Evolutionary conservation across 208 protist genomes (phyloP).

Genomic region (Trypanosoma platydactyli): DNA sequence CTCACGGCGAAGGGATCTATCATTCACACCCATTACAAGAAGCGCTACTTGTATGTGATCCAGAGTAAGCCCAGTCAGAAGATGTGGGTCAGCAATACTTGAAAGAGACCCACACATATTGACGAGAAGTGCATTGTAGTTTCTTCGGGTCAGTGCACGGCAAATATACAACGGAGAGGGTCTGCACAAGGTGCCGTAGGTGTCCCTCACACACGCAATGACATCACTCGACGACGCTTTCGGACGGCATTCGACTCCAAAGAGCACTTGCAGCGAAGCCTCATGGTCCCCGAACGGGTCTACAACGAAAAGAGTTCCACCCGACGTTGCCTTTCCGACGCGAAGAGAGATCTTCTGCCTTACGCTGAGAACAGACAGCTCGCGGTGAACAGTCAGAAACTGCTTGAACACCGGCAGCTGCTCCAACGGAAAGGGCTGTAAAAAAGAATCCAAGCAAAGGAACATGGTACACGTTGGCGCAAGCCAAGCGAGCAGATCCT

Average conservation of each 20-base stretch:
- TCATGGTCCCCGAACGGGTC: constrained; percentile 68
- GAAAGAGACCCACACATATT: constrained; percentile 51
- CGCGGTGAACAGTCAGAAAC: constrained; percentile 57
- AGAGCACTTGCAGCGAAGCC: constrained; percentile 33
- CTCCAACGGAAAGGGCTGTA: constrained; percentile 74
- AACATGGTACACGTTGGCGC: constrained; percentile 47
- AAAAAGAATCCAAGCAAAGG: constrained; percentile 66
- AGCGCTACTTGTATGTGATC: constrained; percentile 56
- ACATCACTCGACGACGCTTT: constrained; percentile 24
- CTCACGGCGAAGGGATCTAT: constrained; percentile 55
- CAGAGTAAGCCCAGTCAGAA: constrained; percentile 41
- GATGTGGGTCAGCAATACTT: constrained; percentile 33
- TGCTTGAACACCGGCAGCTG: constrained; percentile 36
- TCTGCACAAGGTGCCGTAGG: constrained; percentile 21
- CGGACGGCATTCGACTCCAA: constrained; percentile 22
- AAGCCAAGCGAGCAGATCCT: constrained; percentile 30
- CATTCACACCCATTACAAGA: constrained; percentile 42
- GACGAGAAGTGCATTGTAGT: constrained; percentile 26
- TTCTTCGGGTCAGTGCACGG: constrained; percentile 33
- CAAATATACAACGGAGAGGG: constrained; percentile 44
- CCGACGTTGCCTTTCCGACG: constrained; percentile 16
- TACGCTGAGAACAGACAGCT: constrained; percentile 50
- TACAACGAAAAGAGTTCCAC: constrained; percentile 42
- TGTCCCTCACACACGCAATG: constrained; percentile 38
- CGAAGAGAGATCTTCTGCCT: constrained; percentile 35